Evolutionary conservation across 805 yeast species (phyloP).

Genomic region (Candida nanaspora): DNA sequence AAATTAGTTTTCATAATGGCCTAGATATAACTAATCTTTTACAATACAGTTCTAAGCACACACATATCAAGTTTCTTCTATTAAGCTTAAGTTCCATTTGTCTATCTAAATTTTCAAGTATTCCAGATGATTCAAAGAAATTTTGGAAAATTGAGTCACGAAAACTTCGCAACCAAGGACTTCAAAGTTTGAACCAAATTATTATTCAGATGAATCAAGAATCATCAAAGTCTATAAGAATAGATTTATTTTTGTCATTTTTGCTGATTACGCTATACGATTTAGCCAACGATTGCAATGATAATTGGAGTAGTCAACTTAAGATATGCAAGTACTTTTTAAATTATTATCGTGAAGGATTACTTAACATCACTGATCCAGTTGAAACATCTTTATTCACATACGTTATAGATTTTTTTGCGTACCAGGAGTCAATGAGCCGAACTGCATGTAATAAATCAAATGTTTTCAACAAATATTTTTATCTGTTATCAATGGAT

Average conservation of each 20-base stretch:
- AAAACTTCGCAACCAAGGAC: slow-evolving; percentile 2
- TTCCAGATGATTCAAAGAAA: not conserved
- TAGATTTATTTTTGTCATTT: slow-evolving; percentile 4
- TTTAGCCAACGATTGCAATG: slow-evolving; percentile 6
- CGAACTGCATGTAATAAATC: slow-evolving; percentile 7
- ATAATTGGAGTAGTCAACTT: slow-evolving; percentile 3
- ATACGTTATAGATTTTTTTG: slow-evolving; percentile 4
- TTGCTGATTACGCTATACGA: slow-evolving; percentile 5
- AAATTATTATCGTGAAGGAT: not conserved
- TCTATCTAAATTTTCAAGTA: slow-evolving; percentile 1
- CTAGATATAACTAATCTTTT: not conserved
- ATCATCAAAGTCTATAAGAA: not conserved
- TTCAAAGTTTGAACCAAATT: not conserved
- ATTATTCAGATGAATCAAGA: not conserved
- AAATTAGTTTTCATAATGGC: not conserved
- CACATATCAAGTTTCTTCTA: slow-evolving; percentile 4
- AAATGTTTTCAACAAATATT: slow-evolving; percentile 1
- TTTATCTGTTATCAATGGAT: slow-evolving; percentile 7
- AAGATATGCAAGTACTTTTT: slow-evolving; percentile 1
- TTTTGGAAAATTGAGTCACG: not conserved
- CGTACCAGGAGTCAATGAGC: slow-evolving; percentile 8
- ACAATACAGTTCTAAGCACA: slow-evolving; percentile 3
- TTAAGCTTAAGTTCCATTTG: slow-evolving; percentile 5
- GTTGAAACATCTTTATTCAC: slow-evolving; percentile 3
- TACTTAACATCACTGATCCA: slow-evolving; percentile 7